Evolutionary conservation across 1,284 basidiomycete species (phyloP).

Genomic region (Polyporus tsugae): DNA sequence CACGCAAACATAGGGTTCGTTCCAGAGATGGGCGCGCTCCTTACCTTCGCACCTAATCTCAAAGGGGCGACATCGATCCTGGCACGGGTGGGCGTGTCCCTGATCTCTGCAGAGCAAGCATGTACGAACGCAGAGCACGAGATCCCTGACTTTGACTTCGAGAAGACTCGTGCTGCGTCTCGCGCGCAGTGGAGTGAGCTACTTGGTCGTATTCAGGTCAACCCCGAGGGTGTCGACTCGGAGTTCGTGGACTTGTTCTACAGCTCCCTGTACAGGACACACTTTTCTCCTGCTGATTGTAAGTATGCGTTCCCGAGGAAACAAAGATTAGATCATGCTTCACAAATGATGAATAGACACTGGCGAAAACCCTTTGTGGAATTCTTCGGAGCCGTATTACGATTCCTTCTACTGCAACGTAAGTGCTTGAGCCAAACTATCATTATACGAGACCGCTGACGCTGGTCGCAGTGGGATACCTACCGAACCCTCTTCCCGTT

Average conservation of each 20-base stretch:
- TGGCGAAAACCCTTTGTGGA: conserved; percentile 72
- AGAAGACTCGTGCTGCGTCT: conserved; percentile 51
- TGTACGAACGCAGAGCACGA: conserved; percentile 67
- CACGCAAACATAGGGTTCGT: conserved; percentile 40
- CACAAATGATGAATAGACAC: conserved; percentile 51
- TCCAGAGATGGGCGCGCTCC: conserved; percentile 57
- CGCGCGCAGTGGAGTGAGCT: conserved; percentile 64
- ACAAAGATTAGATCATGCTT: not conserved
- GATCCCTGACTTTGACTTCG: conserved; percentile 66
- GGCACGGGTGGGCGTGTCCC: conserved; percentile 66
- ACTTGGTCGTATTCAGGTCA: conserved; percentile 61
- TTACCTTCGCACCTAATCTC: conserved; percentile 50
- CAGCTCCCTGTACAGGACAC: conserved; percentile 70
- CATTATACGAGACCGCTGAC: not conserved
- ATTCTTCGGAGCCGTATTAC: conserved; percentile 69
- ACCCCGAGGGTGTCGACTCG: conserved; percentile 53
- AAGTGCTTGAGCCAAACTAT: conserved; percentile 25
- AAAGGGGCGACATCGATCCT: conserved; percentile 51
- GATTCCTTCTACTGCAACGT: conserved; percentile 78
- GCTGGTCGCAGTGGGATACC: conserved; percentile 64
- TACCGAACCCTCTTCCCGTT: conserved; percentile 67
- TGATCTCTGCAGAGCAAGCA: conserved; percentile 66
- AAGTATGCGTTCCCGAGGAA: not conserved
- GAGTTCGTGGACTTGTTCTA: conserved; percentile 64
- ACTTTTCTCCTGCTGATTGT: conserved; percentile 75